Percentiles rank a stretch among this genome's conserved stretches.
Evolutionary conservation across 169 alveolate genomes (phyloP).

Genomic region (Plasmodium fragile): DNA sequence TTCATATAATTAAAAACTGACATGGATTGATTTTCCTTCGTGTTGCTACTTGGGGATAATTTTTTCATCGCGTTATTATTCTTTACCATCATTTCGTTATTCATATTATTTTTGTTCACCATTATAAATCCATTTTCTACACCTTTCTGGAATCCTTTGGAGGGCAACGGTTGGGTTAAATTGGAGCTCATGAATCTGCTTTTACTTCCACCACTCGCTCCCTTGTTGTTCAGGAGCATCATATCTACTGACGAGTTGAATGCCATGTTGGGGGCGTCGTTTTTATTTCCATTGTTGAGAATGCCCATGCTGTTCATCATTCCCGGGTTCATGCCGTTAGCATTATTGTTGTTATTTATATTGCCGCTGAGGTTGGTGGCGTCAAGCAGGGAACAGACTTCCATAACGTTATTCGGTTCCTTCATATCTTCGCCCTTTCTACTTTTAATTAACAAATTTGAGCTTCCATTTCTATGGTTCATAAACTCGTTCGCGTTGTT

Average conservation of each 20-base stretch:
- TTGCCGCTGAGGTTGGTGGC: background rate
- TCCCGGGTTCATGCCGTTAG: background rate
- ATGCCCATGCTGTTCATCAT: background rate
- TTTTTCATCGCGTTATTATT: background rate
- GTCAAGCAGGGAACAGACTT: background rate
- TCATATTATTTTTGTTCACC: slow-evolving; percentile 4
- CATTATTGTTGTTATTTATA: background rate
- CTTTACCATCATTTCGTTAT: slow-evolving; percentile 19
- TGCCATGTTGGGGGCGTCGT: background rate
- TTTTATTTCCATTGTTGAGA: background rate
- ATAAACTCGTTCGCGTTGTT: slow-evolving; percentile 22
- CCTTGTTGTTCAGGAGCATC: background rate
- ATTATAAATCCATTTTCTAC: slow-evolving; percentile 8
- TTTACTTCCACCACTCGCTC: background rate
- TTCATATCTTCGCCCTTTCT: slow-evolving; percentile 41
- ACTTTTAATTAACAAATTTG: slow-evolving; percentile 24
- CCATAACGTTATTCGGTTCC: background rate
- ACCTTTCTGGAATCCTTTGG: slow-evolving; percentile 30
- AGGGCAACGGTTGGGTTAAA: slow-evolving; percentile 1
- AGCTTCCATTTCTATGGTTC: background rate
- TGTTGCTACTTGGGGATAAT: slow-evolving; percentile 15
- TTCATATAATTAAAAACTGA: slow-evolving; percentile 12
- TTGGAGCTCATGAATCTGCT: slow-evolving; percentile 4
- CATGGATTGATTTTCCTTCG: slow-evolving; percentile 34
- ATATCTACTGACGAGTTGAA: background rate